Conservation (phyloP, 139 green algal genomes). For the Zygnema cylindricum region DNA sequence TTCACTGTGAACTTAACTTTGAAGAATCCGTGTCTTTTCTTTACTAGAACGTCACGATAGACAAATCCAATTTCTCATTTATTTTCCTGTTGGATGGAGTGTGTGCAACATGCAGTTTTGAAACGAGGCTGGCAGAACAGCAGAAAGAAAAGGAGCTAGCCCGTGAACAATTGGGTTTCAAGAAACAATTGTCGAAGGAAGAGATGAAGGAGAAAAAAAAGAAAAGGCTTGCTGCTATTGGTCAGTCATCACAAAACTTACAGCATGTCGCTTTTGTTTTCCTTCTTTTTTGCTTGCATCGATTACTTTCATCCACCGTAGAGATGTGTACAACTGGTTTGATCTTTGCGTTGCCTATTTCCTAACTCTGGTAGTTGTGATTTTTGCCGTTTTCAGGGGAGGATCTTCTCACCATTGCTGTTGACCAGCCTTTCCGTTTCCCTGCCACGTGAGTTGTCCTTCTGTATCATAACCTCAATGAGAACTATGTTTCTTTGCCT, state of each 20-base stretch:
- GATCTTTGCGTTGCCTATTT: too few relatives aligned
- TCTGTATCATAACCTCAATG: too few relatives aligned
- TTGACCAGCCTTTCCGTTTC: conserved; percentile 98
- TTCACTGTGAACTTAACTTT: too few relatives aligned
- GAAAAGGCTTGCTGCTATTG: conserved; percentile 78
- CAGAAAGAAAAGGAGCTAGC: conserved; percentile 67
- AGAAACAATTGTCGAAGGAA: conserved; percentile 83
- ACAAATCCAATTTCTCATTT: too few relatives aligned
- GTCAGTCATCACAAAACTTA: conserved; percentile 6
- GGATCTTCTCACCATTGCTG: conserved; percentile 90
- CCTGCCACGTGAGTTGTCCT: conserved; percentile 82
- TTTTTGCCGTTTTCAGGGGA: conserved; percentile 78
- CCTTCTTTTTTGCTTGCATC: neutral
- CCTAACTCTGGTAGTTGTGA: too few relatives aligned
- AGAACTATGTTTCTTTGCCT: too few relatives aligned
- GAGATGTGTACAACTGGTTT: too few relatives aligned
- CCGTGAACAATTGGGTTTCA: conserved; percentile 73
- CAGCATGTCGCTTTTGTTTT: conserved; percentile 3
- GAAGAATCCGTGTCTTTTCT: too few relatives aligned
- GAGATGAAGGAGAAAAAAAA: conserved; percentile 75
- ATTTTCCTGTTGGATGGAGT: too few relatives aligned
- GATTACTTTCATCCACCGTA: too few relatives aligned
- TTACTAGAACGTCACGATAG: too few relatives aligned
- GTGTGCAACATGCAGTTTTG: conserved; percentile 69
- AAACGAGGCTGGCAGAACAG: conserved; percentile 68